phyloP scores from a whole-genome alignment of 257 asterid species.

The Nemophila menziesii region DNA sequence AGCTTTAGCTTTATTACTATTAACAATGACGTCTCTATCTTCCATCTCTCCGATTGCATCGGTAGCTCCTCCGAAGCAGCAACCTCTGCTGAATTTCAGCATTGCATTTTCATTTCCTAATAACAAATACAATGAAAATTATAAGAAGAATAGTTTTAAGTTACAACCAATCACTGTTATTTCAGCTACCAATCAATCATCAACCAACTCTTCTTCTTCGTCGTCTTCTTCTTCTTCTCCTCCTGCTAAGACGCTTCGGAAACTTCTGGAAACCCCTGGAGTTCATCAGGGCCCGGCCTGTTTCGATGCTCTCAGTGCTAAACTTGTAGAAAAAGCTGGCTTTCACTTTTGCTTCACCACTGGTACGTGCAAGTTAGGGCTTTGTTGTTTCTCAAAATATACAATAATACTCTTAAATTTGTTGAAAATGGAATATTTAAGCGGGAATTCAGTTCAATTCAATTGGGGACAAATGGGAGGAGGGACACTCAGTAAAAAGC shows the following conservation, averaged over 20 bases:
- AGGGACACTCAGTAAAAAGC: too few relatives aligned
- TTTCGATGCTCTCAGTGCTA: constrained; percentile 85
- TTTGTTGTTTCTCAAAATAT: too few relatives aligned
- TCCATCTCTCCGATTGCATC: neutral
- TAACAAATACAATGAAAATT: neutral
- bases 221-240: constrained; percentile 26
- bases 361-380: constrained; percentile 47
- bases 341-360: constrained; percentile 80
- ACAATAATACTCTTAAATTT: too few relatives aligned
- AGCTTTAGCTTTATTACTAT: too few relatives aligned
- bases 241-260: constrained; percentile 48
- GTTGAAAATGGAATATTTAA: too few relatives aligned
- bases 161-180: neutral
- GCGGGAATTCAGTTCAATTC: too few relatives aligned
- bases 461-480: too few relatives aligned
- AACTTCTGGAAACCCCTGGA: constrained; percentile 52
- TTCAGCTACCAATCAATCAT: neutral
- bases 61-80: neutral
- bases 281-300: constrained; percentile 92
- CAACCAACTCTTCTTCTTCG: neutral
- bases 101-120: neutral
- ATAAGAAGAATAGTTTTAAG: neutral
- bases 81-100: neutral
- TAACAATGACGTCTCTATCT: neutral
- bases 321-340: constrained; percentile 81